These are phyloP conservation scores for Coniochaeta sp. DNA, from an alignment of 2,329 filamentous ascomycete species.

Conservation along the genomic window DNA sequence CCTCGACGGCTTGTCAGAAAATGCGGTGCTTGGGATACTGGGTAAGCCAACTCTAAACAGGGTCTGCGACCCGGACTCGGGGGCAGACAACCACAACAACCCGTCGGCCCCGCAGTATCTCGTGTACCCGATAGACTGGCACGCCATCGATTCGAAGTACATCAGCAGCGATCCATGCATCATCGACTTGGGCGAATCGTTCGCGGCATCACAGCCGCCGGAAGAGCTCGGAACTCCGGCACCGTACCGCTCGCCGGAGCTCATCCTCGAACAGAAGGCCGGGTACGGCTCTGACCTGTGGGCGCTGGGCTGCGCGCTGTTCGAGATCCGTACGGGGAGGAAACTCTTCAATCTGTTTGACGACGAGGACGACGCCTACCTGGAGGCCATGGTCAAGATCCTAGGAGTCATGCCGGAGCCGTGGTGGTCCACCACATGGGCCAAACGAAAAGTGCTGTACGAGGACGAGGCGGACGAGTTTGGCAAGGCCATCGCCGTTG, in stretches of 20 bases:
- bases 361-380: conserved; percentile 1
- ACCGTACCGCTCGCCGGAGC: conserved; percentile 6
- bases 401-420: conserved; percentile 2
- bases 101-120: conserved; percentile 3
- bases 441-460: background rate
- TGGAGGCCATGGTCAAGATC: conserved; percentile 3
- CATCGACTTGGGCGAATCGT: conserved; percentile 6
- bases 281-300: conserved; percentile 7
- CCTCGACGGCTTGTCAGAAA: conserved; percentile 5
- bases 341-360: conserved; percentile 8
- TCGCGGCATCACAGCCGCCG: conserved; percentile 2
- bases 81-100: background rate
- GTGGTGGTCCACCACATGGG: conserved; percentile 5
- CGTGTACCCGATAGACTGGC: background rate
- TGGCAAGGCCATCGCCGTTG: background rate
- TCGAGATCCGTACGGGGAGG: conserved; percentile 7
- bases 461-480: background rate
- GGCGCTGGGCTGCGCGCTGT: conserved; percentile 8
- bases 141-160: background rate
- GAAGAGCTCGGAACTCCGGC: conserved; percentile 4
- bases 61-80: background rate
- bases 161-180: conserved; percentile 3
- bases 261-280: conserved; percentile 5
- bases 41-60: conserved; percentile 4
- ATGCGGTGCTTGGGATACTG: conserved; percentile 4